Evolutionary conservation across 2,329 filamentous ascomycete species (phyloP), one percentile per base, ranked within the genome.

Genomic region (Clonostachys solani): DNA sequence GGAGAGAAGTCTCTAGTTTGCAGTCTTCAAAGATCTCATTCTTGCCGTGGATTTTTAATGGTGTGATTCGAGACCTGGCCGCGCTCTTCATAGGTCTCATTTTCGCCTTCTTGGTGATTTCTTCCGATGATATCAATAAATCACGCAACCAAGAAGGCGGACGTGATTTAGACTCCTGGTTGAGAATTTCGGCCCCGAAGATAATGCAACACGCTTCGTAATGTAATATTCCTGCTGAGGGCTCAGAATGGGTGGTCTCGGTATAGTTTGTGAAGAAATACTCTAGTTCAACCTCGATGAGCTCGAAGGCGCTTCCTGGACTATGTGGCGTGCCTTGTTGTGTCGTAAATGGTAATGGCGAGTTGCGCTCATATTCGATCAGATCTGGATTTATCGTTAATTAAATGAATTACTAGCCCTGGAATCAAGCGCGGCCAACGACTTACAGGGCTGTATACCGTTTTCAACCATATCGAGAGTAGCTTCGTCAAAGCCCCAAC

Each of bases 361-460:
- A 51, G 13, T 54, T 50, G 1, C 56, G 47, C 9, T 58, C 56
- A 5, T 47, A 49, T 4, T 53, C 52, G 9, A 58, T 58, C 1
- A 58, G 40, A n/a, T 53, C 52, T 54, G 12, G 15, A n/a, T 38
- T 12, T 38, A 4, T 4, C 8, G 23, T 29, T 29, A 29, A 29
- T 4, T 1, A 4, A 29, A 29, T 10, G 23, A 9, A 10, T 29
- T 29, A 29, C 9, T 10, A 10, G 23, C 23, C 23, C 8, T 29
- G 8, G 9, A 8, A 10, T 29, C 23, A 29, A 29, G 10, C 23
- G 23, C 3, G 23, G 10, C 8, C 23, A 42, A 9, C 2, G 5
- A 40, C 59, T 17, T 56, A 68, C 66, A 70, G 1, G 69, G 68
- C n/a, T 66, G 65, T 46, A 72, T 68, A 13, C 65, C 60, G 42